Percentiles rank a stretch among this genome's conserved stretches.
These are phyloP conservation scores for Nakaseomyces nivariensis DNA, from an alignment of 1,139 yeast genomes.

Conservation along the genomic window DNA sequence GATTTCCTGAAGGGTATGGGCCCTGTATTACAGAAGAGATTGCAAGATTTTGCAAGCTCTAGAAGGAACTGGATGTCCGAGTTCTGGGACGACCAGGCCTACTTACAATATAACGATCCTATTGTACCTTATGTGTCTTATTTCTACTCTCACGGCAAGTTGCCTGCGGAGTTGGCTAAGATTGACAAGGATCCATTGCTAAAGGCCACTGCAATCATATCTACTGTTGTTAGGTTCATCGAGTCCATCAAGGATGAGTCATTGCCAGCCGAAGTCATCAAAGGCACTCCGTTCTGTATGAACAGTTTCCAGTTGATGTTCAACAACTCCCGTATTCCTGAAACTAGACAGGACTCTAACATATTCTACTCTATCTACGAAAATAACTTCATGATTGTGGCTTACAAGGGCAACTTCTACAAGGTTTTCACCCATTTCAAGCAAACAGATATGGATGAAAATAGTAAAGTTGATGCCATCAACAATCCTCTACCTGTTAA, in stretches of 20 bases:
- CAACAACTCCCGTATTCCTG: constrained; percentile 63
- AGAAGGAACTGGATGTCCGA: constrained; percentile 82
- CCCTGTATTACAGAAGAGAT: constrained; percentile 55
- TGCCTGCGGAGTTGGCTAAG: constrained; percentile 36
- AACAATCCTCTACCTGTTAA: constrained; percentile 50
- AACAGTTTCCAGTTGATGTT: constrained; percentile 88
- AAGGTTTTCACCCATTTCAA: constrained; percentile 55
- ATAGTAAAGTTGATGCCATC: constrained; percentile 29
- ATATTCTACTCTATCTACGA: constrained; percentile 40
- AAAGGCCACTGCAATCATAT: constrained; percentile 60
- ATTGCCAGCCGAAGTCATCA: constrained; percentile 67
- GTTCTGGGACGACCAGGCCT: constrained; percentile 94
- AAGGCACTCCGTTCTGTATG: constrained; percentile 83
- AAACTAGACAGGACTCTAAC: constrained; percentile 47
- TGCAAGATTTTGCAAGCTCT: constrained; percentile 48
- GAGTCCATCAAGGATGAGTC: constrained; percentile 47
- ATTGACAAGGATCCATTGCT: constrained; percentile 62
- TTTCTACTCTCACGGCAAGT: constrained; percentile 75
- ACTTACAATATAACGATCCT: constrained; percentile 84
- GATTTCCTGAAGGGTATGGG: constrained; percentile 63
- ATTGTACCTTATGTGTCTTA: constrained; percentile 90
- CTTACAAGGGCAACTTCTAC: constrained; percentile 72
- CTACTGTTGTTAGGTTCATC: constrained; percentile 47
- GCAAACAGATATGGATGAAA: not conserved
- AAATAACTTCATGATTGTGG: constrained; percentile 64